phyloP scores from a whole-genome alignment of 768 basidiomycete species.

The Lactarius vividus region DNA sequence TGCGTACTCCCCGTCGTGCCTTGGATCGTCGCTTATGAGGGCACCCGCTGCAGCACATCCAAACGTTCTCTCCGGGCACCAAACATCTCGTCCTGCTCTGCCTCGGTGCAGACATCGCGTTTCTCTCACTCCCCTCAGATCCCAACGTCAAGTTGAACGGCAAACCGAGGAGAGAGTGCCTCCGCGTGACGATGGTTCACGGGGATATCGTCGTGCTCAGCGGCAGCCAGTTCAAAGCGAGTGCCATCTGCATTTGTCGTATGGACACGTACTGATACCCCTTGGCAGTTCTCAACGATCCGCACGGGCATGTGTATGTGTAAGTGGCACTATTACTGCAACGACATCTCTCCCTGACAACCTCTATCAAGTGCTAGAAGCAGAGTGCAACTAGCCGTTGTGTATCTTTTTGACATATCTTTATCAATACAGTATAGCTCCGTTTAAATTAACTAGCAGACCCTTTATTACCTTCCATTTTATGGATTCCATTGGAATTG shows the following conservation, averaged over 20 bases:
- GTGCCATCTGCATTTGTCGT: not conserved
- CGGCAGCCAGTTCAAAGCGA: conserved; percentile 15
- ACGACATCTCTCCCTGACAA: conserved; percentile 3
- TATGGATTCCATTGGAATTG: not conserved
- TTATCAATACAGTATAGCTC: conserved; percentile 5
- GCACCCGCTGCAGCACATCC: conserved; percentile 5
- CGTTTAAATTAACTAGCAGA: not conserved
- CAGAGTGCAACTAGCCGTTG: conserved; percentile 11
- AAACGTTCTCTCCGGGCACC: conserved; percentile 10
- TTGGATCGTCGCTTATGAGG: not conserved
- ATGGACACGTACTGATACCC: not conserved
- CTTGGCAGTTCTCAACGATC: conserved; percentile 9
- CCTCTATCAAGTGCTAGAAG: conserved; percentile 20
- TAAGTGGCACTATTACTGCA: conserved; percentile 5
- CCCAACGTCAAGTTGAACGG: not conserved
- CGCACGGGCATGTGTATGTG: conserved; percentile 26
- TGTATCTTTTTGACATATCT: conserved; percentile 11
- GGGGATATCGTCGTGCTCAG: conserved; percentile 23
- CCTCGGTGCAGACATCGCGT: conserved; percentile 23
- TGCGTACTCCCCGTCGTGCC: not conserved
- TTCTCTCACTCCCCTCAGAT: conserved; percentile 1
- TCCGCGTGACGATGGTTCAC: conserved; percentile 27
- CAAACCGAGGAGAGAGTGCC: conserved; percentile 15
- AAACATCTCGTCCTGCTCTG: conserved; percentile 18
- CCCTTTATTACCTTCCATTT: not conserved